Evolutionary conservation across 306 rosid genomes (phyloP), one percentile per base, ranked within the genome.

Genomic region (Leucaena leucocephala): DNA sequence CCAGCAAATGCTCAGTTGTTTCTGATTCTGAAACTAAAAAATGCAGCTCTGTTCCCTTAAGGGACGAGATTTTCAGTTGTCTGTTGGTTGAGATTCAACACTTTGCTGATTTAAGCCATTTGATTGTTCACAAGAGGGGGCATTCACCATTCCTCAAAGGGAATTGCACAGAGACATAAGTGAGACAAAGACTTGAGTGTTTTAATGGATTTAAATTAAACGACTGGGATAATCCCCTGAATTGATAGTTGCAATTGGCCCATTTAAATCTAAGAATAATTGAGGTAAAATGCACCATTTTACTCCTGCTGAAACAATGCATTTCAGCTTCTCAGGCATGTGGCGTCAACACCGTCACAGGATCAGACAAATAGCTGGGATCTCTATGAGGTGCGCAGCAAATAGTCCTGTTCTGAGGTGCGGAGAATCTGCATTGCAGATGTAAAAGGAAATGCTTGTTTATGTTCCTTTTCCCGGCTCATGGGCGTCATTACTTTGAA

Each of bases 381-480:
- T 55, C 62, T 8, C 22, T 19, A 8, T 54, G 61, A 54, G 33
- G 22, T 54, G 22, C 22, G 11, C 61, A 54, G 22, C 61, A n/a
- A 54, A 54, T 6, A 54, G 61, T 19, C 61, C 33, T 33, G 10
- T 54, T 54, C 4, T 54, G 22, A 54, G 33, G 33, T 54, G 61
- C 61, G 6, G 61, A 54, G 61, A 3, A 54, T 54, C 33, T 19
- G 61, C 22, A 54, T 27, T 67, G 49, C 8, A n/a, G 27, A 19
- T 40, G 72, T 67, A n/a, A 40, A 42, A 67, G 50, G 72, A 67
- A 61, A 39, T 36, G 71, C 33, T 38, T 65, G 17, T 65, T 39
- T 65, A 33, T 15, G 21, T 8, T 65, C 46, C 12, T 65, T 39
- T 3, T 1, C 48, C 48, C 43, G 5, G 48, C 57, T 1, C n/a